Evolutionary conservation across 352 stramenopile genomes (phyloP), one percentile per base, ranked within the genome.

Genomic region (Globisporangium splendens): DNA sequence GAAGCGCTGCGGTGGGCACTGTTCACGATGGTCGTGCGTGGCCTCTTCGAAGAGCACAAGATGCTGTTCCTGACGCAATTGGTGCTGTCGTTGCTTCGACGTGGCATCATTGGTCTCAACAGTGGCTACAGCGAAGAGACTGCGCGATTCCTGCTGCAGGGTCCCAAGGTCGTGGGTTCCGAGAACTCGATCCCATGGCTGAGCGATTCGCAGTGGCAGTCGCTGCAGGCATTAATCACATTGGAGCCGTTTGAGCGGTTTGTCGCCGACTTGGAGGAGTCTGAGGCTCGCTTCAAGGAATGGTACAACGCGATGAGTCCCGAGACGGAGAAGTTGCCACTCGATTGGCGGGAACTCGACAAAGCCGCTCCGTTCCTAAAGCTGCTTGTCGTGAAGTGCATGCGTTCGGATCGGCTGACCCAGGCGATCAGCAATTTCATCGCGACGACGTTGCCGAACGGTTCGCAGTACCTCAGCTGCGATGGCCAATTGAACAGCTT

Each of bases 341-440:
- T 97, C 10, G 88, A 97, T 56, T 98, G 90, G 91, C 80, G 90
- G 11, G 90, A 98, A 33, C 70, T 98, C 11, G 92, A 98, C 66
- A 96, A 96, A 54, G 73, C 69, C 3, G 73, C 79, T 15, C 88
- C 91, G 1, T 98, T 98, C 63, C 64, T 95, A 31, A 98, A 98
- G 69, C 67, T 99, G 53, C 69, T 99, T 11, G 91, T 98, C 7
- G 82, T 99, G 35, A 88, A 94, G 28, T 97, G 88, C 63, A 75
- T 99, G 59, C 89, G 96, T 20, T 93, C 95, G 0, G 96, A 98
- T 61, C 89, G 96, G 33, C 77, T 99, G 58, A 96, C 86, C 7
- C 86, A 95, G 22, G 91, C 95, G 21, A 74, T 99, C 28, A 92
- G 80, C 35, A 96, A 94, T 50, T 99, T 99, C 46, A 98, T 99